phyloP scores from a whole-genome alignment of 2,329 filamentous ascomycete species.

The Clathrospora elynae region DNA sequence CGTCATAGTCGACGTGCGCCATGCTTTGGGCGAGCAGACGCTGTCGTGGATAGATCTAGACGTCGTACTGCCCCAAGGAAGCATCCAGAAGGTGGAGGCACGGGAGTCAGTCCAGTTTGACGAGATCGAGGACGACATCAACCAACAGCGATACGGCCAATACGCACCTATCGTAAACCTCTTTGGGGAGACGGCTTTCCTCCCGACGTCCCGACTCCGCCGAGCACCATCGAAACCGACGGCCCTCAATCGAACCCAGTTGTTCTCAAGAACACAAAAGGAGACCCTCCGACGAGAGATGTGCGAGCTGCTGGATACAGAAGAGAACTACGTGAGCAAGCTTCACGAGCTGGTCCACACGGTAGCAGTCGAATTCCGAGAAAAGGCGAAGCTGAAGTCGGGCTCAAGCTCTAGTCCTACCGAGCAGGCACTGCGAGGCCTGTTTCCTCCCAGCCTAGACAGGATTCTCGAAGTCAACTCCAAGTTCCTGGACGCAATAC shows the following conservation, averaged over 20 bases:
- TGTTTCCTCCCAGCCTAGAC: conserved; percentile 83
- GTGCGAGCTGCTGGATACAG: conserved; percentile 87
- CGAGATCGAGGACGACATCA: conserved; percentile 67
- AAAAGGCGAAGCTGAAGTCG: conserved; percentile 65
- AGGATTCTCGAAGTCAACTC: conserved; percentile 82
- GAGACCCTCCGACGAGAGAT: conserved; percentile 85
- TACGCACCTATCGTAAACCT: conserved; percentile 78
- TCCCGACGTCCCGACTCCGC: conserved; percentile 82
- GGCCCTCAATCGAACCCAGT: conserved; percentile 75
- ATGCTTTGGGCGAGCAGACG: conserved; percentile 79
- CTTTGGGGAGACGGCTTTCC: conserved; percentile 81
- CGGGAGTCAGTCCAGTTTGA: conserved; percentile 64
- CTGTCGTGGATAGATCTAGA: conserved; percentile 87
- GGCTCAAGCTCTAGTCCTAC: conserved; percentile 71
- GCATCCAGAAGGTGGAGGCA: conserved; percentile 57
- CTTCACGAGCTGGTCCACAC: conserved; percentile 80
- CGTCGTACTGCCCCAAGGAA: conserved; percentile 78
- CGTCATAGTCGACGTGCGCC: conserved; percentile 73
- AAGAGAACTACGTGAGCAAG: conserved; percentile 91
- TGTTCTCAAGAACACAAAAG: conserved; percentile 81
- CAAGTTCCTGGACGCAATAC: conserved; percentile 77
- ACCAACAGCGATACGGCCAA: conserved; percentile 74
- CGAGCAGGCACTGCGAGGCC: conserved; percentile 70
- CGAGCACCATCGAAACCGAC: conserved; percentile 87
- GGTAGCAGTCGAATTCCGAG: conserved; percentile 78